These are phyloP conservation scores for Nitzschia sp. DNA, from an alignment of 108 stramenopile species.

Conservation along the genomic window DNA sequence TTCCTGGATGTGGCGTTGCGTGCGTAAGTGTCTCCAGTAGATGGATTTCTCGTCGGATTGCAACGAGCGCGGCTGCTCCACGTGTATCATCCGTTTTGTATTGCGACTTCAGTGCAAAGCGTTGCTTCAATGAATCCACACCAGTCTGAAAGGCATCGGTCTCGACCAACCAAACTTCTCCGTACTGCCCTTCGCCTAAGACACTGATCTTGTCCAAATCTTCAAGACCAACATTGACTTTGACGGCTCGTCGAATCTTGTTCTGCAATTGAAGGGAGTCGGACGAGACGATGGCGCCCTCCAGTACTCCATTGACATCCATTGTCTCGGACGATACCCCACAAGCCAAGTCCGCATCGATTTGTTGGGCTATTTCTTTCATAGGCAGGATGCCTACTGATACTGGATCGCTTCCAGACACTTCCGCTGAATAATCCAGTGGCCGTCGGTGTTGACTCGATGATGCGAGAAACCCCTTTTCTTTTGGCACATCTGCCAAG, in stretches of 20 bases:
- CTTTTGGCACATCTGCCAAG: background rate
- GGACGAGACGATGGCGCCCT: background rate
- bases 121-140: constrained; percentile 58
- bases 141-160: constrained; percentile 6
- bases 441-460: too few relatives aligned
- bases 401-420: background rate
- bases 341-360: too few relatives aligned
- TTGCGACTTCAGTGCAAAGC: constrained; percentile 81
- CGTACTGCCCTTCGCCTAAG: constrained; percentile 65
- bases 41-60: constrained; percentile 82
- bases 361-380: too few relatives aligned
- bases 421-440: background rate
- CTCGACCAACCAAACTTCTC: constrained; percentile 83
- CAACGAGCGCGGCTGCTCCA: constrained; percentile 42
- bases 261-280: background rate
- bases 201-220: constrained; percentile 10
- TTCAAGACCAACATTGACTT: constrained; percentile 27
- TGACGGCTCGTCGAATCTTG: constrained; percentile 3
- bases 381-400: background rate
- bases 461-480: too few relatives aligned
- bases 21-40: constrained; percentile 66
- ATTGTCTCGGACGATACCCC: background rate
- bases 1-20: constrained; percentile 76
- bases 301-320: constrained; percentile 13
- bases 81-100: constrained; percentile 8